A percentile compares a stretch with the other conserved stretches of the same genome.
phyloP scores from a whole-genome alignment of 2,329 filamentous ascomycete genomes.

The Xenoacremonium recifei region DNA sequence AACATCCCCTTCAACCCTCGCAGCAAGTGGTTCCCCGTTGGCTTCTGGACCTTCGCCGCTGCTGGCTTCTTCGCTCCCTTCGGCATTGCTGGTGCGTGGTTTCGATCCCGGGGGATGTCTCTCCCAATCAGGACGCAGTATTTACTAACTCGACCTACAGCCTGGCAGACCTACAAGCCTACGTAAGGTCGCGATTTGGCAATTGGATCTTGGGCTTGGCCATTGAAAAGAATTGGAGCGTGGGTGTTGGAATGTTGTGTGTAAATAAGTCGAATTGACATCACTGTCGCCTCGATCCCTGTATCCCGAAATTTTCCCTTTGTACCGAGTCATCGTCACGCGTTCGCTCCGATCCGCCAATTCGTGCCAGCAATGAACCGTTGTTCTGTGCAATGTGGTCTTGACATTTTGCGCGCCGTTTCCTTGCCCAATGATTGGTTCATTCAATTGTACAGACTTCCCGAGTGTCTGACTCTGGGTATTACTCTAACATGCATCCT shows the following conservation, averaged over 20 bases:
- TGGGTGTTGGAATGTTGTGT: slow-evolving; percentile 23
- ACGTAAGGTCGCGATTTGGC: slow-evolving; percentile 27
- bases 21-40: slow-evolving; percentile 77
- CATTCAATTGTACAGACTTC: background rate
- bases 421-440: too few species aligned
- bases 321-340: slow-evolving; percentile 12
- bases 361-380: too few species aligned
- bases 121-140: slow-evolving; percentile 2
- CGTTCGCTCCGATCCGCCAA: too few species aligned
- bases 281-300: slow-evolving; percentile 24
- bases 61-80: slow-evolving; percentile 61
- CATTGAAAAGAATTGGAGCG: slow-evolving; percentile 19
- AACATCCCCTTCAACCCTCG: slow-evolving; percentile 98
- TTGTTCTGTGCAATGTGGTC: too few species aligned
- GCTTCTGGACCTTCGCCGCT: slow-evolving; percentile 74
- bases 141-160: slow-evolving; percentile 33
- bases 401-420: too few species aligned
- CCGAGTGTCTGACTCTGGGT: slow-evolving; percentile 8
- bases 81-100: slow-evolving; percentile 58
- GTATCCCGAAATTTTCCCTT: slow-evolving; percentile 24
- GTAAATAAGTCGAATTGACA: slow-evolving; percentile 36
- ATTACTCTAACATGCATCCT: slow-evolving; percentile 17
- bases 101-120: slow-evolving; percentile 10
- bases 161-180: slow-evolving; percentile 46
- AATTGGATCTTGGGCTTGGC: slow-evolving; percentile 11